phyloP scores from a whole-genome alignment of 2,329 filamentous ascomycete genomes.

The Aspergillus sp. region DNA sequence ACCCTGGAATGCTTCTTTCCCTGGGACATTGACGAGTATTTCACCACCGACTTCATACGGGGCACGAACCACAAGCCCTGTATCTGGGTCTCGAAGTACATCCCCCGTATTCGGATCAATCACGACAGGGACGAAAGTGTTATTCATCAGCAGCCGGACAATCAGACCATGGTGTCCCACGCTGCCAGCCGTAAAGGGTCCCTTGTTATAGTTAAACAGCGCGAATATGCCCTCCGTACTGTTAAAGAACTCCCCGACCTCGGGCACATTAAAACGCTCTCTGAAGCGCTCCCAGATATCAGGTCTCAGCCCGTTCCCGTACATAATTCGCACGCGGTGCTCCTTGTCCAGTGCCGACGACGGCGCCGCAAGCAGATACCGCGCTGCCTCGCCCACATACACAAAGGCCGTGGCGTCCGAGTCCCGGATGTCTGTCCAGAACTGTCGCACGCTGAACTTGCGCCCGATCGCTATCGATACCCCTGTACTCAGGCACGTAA shows the following conservation, averaged over 20 bases:
- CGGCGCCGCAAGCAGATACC: slow-evolving; percentile 70
- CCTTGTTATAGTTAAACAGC: slow-evolving; percentile 59
- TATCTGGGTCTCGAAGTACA: slow-evolving; percentile 64
- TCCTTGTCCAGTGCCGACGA: slow-evolving; percentile 45
- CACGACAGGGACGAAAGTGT: slow-evolving; percentile 64
- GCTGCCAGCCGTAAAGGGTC: slow-evolving; percentile 62
- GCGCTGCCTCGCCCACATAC: slow-evolving; percentile 75
- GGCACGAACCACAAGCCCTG: slow-evolving; percentile 64
- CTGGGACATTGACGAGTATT: slow-evolving; percentile 65
- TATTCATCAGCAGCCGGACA: slow-evolving; percentile 52
- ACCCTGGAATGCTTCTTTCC: slow-evolving; percentile 62
- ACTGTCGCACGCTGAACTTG: slow-evolving; percentile 64
- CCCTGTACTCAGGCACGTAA: slow-evolving; percentile 56
- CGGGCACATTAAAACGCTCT: slow-evolving; percentile 51
- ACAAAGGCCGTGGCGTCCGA: slow-evolving; percentile 69
- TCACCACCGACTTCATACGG: slow-evolving; percentile 71
- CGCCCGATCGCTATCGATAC: slow-evolving; percentile 42
- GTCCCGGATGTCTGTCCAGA: slow-evolving; percentile 71
- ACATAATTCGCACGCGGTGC: slow-evolving; percentile 47
- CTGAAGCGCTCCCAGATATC: slow-evolving; percentile 55
- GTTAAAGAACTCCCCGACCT: slow-evolving; percentile 74
- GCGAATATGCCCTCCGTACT: slow-evolving; percentile 70
- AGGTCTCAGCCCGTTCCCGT: slow-evolving; percentile 50
- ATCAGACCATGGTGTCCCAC: slow-evolving; percentile 72
- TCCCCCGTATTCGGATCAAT: slow-evolving; percentile 69